Percentiles rank a stretch among this genome's conserved stretches.
phyloP scores from a whole-genome alignment of 345 rosid species.

The Alliaria petiolata region DNA sequence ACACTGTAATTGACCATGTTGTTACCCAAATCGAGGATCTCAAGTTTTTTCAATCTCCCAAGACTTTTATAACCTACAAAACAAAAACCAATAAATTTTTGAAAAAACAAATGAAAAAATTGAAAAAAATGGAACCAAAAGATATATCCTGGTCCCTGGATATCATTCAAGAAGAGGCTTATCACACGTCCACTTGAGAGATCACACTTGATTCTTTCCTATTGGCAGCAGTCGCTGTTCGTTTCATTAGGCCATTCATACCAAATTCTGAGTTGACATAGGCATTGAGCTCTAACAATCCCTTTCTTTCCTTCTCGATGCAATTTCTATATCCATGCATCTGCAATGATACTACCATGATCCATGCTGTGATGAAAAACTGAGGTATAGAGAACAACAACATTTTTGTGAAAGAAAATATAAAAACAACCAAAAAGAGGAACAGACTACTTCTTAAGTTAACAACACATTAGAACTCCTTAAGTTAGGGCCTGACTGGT shows the following conservation, averaged over 20 bases:
- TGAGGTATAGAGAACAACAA: too few relatives aligned
- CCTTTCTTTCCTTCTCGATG: constrained; percentile 4
- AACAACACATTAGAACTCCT: too few relatives aligned
- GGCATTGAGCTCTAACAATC: constrained; percentile 1
- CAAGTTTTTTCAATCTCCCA: neutral
- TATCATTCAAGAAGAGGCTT: neutral
- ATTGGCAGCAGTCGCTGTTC: neutral
- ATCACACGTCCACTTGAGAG: neutral
- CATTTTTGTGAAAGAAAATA: too few relatives aligned
- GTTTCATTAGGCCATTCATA: neutral
- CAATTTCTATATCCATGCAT: neutral
- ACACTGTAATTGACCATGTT: neutral
- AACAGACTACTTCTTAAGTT: too few relatives aligned
- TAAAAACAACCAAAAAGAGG: too few relatives aligned
- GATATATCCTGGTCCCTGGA: constrained; percentile 4
- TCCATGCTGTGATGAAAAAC: too few relatives aligned
- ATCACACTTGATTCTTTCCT: constrained; percentile 3
- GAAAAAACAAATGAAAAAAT: too few relatives aligned
- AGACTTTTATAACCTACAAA: neutral
- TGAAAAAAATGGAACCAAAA: neutral
- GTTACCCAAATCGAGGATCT: neutral
- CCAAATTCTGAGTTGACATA: neutral
- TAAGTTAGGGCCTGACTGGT: too few relatives aligned
- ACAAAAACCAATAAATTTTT: too few relatives aligned
- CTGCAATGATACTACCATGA: neutral